Evolutionary conservation across 192 early-diverging fungal species (phyloP), one percentile per base, ranked within the genome.

Genomic region (Phlyctochytrium arcticum): DNA sequence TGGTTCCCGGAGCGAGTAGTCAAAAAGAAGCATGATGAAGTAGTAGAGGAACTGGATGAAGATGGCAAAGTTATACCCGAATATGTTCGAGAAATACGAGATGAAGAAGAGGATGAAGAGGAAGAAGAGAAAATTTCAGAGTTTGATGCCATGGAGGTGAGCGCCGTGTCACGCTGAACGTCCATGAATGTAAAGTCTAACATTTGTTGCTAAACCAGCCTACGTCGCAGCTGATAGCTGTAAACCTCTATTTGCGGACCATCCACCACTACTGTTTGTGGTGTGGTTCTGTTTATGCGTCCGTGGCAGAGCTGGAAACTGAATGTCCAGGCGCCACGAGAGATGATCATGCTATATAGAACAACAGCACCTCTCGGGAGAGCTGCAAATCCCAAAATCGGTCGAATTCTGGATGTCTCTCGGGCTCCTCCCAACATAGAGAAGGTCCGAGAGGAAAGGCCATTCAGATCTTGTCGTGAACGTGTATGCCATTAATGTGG

Each of bases 211-310:
- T n/a, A n/a, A n/a, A 6, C 39, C 68, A 85, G 80, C 53, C 78
- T 8, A 42, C 50, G 6, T 74, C 80, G 48, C 78, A 88, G 53
- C 69, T 90, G 3, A 54, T 63, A 3, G 36, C 60, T n/a, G 65
- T 87, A 0, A 73, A 70, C 1, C 6, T 48, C 1, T 83, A 90
- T 53, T 67, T 90, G 24, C 80, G 87, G 9, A 36, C 33, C 8
- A 56, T 74, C 5, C 77, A 88, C 64, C 49, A 35, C 33, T 90
- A 90, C 57, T 90, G 88, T 60, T 71, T 88, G 30, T 90, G 87
- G 87, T 90, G 88, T 64, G 76, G 80, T 27, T 75, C 68, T 8
- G 67, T 71, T 34, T 90, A 82, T 36, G 53, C 69, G 33, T 65
- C 79, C 23, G 50, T 46, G 57, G 75, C 83, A 23, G 87, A 88